These are phyloP conservation scores for Tylopilus orsonianus DNA, from an alignment of 1,284 basidiomycete genomes.

Conservation along the genomic window DNA sequence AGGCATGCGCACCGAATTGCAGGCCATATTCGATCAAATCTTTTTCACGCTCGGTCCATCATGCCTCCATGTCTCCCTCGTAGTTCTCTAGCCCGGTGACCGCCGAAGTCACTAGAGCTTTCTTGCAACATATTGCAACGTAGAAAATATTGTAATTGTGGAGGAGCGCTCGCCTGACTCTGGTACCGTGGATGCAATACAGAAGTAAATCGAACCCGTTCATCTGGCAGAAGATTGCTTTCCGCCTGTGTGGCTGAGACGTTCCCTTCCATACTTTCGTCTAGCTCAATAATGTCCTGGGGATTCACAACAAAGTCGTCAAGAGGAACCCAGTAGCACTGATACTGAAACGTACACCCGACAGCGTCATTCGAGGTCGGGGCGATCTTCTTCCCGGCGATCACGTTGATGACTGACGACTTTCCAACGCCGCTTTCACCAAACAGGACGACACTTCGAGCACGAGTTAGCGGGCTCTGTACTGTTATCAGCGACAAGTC, in stretches of 20 bases:
- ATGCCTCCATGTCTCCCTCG: conserved; percentile 32
- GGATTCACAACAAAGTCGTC: conserved; percentile 25
- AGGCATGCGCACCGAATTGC: conserved; percentile 33
- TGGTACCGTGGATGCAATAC: conserved; percentile 34
- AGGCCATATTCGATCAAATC: conserved; percentile 29
- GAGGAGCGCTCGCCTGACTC: conserved; percentile 27
- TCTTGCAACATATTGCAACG: conserved; percentile 28
- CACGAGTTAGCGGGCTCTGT: conserved; percentile 11
- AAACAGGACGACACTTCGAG: conserved; percentile 32
- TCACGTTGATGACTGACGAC: conserved; percentile 34
- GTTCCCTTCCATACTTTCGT: conserved; percentile 29
- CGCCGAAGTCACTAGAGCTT: conserved; percentile 34
- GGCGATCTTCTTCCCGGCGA: conserved; percentile 23
- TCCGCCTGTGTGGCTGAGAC: conserved; percentile 25
- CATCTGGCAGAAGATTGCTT: conserved; percentile 26
- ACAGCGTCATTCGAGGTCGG: conserved; percentile 28
- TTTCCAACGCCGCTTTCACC: conserved; percentile 34
- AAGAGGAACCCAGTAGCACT: conserved; percentile 19
- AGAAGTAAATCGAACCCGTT: conserved; percentile 34
- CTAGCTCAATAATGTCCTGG: conserved; percentile 32
- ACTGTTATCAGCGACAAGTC: conserved; percentile 1
- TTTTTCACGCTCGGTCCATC: conserved; percentile 33
- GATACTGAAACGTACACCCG: conserved; percentile 28
- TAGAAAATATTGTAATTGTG: conserved; percentile 36
- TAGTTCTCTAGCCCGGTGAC: conserved; percentile 38